phyloP scores from a whole-genome alignment of 2,329 filamentous ascomycete genomes.

The Aureobasidium namibiae region DNA sequence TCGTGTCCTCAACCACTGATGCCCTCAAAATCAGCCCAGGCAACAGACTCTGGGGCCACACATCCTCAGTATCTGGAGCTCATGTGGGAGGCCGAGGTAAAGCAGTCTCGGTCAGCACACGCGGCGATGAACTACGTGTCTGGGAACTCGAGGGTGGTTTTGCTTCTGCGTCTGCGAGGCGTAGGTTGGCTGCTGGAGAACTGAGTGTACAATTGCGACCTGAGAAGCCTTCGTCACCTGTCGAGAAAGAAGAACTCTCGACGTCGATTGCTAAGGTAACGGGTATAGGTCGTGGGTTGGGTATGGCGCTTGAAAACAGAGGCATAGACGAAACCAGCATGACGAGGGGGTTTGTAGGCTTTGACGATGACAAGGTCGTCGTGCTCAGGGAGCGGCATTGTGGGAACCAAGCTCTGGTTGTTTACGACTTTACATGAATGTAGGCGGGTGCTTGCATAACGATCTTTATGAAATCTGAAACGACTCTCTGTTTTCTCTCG shows the following conservation, averaged over 20 bases:
- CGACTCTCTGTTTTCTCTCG: neutral
- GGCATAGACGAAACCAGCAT: constrained; percentile 28
- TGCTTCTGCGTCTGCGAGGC: constrained; percentile 36
- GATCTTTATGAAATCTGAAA: neutral
- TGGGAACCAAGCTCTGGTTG: constrained; percentile 64
- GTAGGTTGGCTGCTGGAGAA: constrained; percentile 35
- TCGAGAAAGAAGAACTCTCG: neutral
- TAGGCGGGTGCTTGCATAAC: no score
- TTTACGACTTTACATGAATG: constrained; percentile 79
- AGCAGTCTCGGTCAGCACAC: constrained; percentile 76
- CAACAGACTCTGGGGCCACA: constrained; percentile 81
- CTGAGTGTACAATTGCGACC: constrained; percentile 45
- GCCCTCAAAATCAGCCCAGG: constrained; percentile 62
- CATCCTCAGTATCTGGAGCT: constrained; percentile 77
- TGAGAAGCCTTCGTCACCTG: constrained; percentile 12
- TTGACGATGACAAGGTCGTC: constrained; percentile 88
- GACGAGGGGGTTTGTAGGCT: constrained; percentile 63
- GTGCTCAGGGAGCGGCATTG: constrained; percentile 63
- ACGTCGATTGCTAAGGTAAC: constrained; percentile 22
- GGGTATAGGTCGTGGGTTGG: constrained; percentile 23
- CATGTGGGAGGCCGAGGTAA: constrained; percentile 79
- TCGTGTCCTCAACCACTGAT: constrained; percentile 65
- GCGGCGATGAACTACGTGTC: constrained; percentile 62
- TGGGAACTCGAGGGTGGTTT: constrained; percentile 80
- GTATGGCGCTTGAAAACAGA: constrained; percentile 21